These are phyloP conservation scores for Pseudocercospora eumusae DNA, from an alignment of 2,329 filamentous ascomycete genomes.

Conservation along the genomic window DNA sequence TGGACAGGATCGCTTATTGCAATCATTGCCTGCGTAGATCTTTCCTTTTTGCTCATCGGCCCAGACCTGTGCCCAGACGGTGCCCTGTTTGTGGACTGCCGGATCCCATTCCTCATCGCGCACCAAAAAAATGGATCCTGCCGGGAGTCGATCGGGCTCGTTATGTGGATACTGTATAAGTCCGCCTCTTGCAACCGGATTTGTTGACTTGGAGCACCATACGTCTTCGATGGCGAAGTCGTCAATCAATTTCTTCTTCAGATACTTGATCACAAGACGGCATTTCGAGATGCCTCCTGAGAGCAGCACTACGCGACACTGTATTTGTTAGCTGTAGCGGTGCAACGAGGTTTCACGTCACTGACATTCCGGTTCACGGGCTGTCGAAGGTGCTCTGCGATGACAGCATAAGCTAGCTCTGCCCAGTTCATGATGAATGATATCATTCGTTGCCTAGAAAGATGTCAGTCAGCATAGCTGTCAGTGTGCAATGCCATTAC, in stretches of 20 bases:
- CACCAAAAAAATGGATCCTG: background rate
- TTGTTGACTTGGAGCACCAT: background rate
- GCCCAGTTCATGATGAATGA: constrained; percentile 3
- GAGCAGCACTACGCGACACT: background rate
- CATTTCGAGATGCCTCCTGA: constrained; percentile 3
- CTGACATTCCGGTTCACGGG: background rate
- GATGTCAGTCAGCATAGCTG: background rate
- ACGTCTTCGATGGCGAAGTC: background rate
- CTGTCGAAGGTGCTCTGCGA: background rate
- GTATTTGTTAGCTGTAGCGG: background rate
- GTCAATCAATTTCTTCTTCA: background rate
- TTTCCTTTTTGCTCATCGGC: background rate
- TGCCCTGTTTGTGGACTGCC: background rate
- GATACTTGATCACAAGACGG: background rate
- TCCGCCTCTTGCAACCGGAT: constrained; percentile 6
- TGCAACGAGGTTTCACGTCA: background rate
- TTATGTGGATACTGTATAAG: background rate
- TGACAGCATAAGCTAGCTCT: background rate
- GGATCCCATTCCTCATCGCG: background rate
- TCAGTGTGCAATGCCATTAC: background rate
- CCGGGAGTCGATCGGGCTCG: constrained; percentile 4
- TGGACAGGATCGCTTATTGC: background rate
- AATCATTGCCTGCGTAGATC: background rate
- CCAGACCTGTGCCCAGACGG: background rate
- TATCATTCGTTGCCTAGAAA: background rate